Conservation (phyloP, 768 basidiomycete species). For the Leccinum disarticulatum region DNA sequence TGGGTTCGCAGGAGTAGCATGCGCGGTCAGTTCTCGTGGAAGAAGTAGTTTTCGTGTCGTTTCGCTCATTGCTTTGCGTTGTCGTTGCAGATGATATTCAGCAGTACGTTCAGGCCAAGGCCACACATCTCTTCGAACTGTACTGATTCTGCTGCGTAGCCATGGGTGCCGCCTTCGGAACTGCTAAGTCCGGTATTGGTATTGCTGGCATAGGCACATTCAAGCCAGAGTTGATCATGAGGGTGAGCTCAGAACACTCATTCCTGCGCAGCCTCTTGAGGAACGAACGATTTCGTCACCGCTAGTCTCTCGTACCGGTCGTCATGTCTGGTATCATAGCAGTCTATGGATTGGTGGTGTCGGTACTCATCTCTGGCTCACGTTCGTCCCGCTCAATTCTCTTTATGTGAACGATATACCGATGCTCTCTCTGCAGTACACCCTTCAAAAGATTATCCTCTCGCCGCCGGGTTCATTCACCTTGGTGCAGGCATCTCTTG, state of each 20-base stretch:
- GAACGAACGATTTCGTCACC: background rate
- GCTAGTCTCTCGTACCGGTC: constrained; percentile 89
- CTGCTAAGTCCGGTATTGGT: constrained; percentile 95
- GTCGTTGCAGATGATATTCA: constrained; percentile 83
- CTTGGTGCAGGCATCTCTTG: constrained; percentile 91
- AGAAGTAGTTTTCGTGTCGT: background rate
- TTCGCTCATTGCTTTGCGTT: constrained; percentile 9
- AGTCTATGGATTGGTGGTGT: constrained; percentile 95
- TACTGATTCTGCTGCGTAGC: constrained; percentile 45
- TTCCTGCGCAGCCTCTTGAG: background rate
- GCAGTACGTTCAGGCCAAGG: constrained; percentile 62
- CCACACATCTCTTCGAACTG: background rate
- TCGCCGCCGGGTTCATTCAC: constrained; percentile 88
- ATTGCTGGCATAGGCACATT: constrained; percentile 94
- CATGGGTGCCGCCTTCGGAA: constrained; percentile 93
- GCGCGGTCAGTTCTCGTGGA: constrained; percentile 61
- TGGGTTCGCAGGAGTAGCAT: constrained; percentile 95
- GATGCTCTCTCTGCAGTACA: constrained; percentile 46
- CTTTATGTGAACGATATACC: constrained; percentile 6
- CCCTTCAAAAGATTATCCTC: constrained; percentile 65
- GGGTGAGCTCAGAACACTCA: constrained; percentile 46
- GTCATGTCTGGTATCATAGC: constrained; percentile 99
- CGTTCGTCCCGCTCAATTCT: constrained; percentile 36
- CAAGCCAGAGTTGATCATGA: constrained; percentile 97
- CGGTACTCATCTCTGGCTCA: constrained; percentile 83